Conservation (phyloP, 495 filamentous ascomycete genomes). For the Aspergillus leporis region DNA sequence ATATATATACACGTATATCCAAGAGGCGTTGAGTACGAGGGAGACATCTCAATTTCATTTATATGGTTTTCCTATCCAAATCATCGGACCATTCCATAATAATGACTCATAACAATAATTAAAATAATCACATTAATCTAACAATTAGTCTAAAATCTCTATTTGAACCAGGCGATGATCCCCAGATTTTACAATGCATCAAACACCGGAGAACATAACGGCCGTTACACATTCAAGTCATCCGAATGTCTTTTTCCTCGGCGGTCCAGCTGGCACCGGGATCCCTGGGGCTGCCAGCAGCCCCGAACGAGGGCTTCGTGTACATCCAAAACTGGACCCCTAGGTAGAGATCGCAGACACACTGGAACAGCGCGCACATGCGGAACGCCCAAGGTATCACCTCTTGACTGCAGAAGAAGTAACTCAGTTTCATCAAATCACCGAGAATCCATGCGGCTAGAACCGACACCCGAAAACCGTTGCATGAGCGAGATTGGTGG, state of each 20-base stretch:
- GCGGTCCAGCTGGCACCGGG: conserved; percentile 28
- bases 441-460: conserved; percentile 86
- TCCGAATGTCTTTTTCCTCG: conserved; percentile 48
- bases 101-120: neutral
- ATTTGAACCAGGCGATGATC: neutral
- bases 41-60: too few relatives aligned
- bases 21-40: too few relatives aligned
- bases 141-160: neutral
- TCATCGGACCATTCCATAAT: neutral
- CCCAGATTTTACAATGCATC: conserved; percentile 25
- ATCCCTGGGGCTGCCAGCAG: conserved; percentile 27
- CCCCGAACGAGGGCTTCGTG: conserved; percentile 51
- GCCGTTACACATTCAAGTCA: conserved; percentile 32
- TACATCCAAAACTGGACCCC: conserved; percentile 87
- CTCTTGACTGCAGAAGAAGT: conserved; percentile 76
- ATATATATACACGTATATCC: too few relatives aligned
- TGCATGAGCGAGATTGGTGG: conserved; percentile 73
- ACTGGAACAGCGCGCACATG: conserved; percentile 89
- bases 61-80: neutral
- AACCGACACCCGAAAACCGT: conserved; percentile 86
- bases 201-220: conserved; percentile 1
- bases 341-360: conserved; percentile 76
- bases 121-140: conserved; percentile 4
- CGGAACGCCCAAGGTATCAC: conserved; percentile 85
- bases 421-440: conserved; percentile 94